phyloP scores from a whole-genome alignment of 225 moss, liverwort and hornwort genomes.

The Polytrichum formosum region DNA sequence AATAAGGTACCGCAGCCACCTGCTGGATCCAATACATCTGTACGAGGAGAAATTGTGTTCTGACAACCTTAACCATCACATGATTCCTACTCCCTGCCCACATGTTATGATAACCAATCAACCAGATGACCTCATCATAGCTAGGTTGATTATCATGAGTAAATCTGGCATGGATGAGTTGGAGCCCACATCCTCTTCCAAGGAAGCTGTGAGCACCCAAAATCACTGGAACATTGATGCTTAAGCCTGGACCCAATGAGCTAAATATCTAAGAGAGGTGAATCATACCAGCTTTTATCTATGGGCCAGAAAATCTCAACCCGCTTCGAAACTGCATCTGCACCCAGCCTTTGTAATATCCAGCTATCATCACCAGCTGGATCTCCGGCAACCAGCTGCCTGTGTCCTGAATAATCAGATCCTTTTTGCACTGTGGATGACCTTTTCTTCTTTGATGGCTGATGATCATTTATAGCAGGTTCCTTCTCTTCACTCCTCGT shows the following conservation, averaged over 20 bases:
- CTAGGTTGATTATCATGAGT: no score
- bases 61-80: neutral
- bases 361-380: constrained; percentile 42
- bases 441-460: constrained; percentile 44
- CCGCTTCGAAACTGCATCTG: constrained; percentile 54
- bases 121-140: no score
- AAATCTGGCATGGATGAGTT: neutral
- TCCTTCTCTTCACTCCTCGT: constrained; percentile 32
- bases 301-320: constrained; percentile 66
- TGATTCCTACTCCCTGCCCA: neutral
- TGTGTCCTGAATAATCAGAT: constrained; percentile 23
- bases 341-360: constrained; percentile 51
- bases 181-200: neutral
- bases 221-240: neutral
- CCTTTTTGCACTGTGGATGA: constrained; percentile 27
- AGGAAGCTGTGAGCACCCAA: neutral
- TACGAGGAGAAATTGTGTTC: no score
- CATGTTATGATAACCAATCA: no score
- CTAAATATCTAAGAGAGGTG: neutral
- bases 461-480: constrained; percentile 24
- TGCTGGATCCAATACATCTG: no score
- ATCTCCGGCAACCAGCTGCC: constrained; percentile 21
- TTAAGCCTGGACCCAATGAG: neutral
- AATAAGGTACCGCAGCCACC: no score
- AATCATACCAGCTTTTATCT: constrained; percentile 50